phyloP scores from a whole-genome alignment of 306 rosid genomes.

The Betula pendula region DNA sequence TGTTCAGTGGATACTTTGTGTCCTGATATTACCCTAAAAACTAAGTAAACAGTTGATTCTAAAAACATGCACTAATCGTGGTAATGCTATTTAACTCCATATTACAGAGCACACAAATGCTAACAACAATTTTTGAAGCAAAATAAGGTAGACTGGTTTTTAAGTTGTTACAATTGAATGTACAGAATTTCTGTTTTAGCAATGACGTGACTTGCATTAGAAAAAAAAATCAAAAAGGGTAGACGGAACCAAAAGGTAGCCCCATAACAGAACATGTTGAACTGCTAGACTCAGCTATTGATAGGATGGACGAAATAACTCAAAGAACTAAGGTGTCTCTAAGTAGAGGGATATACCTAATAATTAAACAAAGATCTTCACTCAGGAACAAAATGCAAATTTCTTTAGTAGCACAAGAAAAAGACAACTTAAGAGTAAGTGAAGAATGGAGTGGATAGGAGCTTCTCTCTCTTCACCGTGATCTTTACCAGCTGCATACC shows the following conservation, averaged over 20 bases:
- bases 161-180: not conserved
- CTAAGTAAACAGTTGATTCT: not conserved
- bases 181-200: not conserved
- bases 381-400: too few species aligned
- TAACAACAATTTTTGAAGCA: not conserved
- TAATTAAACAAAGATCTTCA: too few species aligned
- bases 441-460: too few species aligned
- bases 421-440: too few species aligned
- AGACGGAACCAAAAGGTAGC: not conserved
- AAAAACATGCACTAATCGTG: not conserved
- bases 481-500: too few species aligned
- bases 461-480: too few species aligned
- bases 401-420: too few species aligned
- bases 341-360: not conserved
- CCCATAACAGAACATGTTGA: not conserved
- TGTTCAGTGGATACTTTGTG: not conserved
- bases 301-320: not conserved
- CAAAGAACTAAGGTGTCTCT: not conserved
- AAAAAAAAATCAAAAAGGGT: not conserved
- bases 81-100: not conserved
- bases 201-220: not conserved
- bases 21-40: not conserved
- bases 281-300: not conserved
- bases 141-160: not conserved
- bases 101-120: not conserved